phyloP scores from a whole-genome alignment of 2,329 filamentous ascomycete species.

The Fusarium tricinctum region DNA sequence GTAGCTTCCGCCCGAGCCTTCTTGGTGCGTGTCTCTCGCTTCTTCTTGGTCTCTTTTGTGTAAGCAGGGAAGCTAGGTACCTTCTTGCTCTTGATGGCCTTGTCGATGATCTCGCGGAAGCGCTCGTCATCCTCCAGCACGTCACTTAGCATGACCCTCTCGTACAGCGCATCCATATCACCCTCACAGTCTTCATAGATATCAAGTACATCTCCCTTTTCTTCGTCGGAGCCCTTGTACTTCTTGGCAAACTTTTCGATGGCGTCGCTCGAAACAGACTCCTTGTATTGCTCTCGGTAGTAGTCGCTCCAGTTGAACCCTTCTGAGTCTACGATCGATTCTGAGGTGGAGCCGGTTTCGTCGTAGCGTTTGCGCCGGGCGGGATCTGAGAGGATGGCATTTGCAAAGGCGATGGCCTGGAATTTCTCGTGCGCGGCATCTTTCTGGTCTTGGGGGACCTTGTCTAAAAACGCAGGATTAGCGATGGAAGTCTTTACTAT shows the following conservation, averaged over 20 bases:
- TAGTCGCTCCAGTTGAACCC: conserved; percentile 93
- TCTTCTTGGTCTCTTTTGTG: conserved; percentile 77
- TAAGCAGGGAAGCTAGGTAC: conserved; percentile 78
- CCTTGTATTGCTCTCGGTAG: conserved; percentile 86
- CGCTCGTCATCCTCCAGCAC: conserved; percentile 87
- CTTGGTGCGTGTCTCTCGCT: conserved; percentile 70
- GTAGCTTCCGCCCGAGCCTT: conserved; percentile 75
- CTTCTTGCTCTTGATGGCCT: conserved; percentile 79
- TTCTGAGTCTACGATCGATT: conserved; percentile 81
- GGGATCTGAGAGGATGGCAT: conserved; percentile 90
- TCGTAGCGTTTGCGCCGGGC: conserved; percentile 88
- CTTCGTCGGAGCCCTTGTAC: conserved; percentile 90
- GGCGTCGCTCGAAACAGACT: conserved; percentile 79
- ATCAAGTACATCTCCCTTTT: conserved; percentile 80
- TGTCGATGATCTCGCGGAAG: conserved; percentile 84
- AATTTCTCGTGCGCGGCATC: conserved; percentile 83
- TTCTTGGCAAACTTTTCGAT: conserved; percentile 81
- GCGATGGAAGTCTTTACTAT: conserved; percentile 2
- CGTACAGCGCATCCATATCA: conserved; percentile 82
- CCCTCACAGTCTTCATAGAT: conserved; percentile 82
- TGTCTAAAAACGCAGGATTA: conserved; percentile 70
- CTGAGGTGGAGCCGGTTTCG: conserved; percentile 87
- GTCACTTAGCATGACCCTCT: conserved; percentile 87
- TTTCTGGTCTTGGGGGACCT: conserved; percentile 77
- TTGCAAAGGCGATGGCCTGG: conserved; percentile 92